Evolutionary conservation across 805 yeast genomes (phyloP).

Genomic region (Teunomyces stri): DNA sequence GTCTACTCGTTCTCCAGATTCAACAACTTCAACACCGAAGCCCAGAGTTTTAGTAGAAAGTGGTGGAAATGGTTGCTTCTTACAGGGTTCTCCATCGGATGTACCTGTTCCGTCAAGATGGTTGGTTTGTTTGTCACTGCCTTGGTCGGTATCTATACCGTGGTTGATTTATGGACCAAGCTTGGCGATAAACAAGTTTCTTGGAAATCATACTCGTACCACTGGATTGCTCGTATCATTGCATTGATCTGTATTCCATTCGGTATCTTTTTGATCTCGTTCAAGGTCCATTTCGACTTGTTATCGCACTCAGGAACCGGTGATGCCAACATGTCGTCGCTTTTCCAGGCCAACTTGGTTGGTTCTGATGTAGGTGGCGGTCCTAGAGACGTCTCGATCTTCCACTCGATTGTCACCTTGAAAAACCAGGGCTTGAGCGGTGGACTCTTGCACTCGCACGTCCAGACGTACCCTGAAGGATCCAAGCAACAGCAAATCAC

Average conservation of each 20-base stretch:
- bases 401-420: slow-evolving; percentile 42
- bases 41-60: slow-evolving; percentile 56
- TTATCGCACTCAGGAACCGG: slow-evolving; percentile 79
- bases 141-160: slow-evolving; percentile 85
- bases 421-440: slow-evolving; percentile 44
- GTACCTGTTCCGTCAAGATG: slow-evolving; percentile 92
- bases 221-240: slow-evolving; percentile 66
- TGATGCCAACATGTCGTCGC: slow-evolving; percentile 72
- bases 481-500: slow-evolving; percentile 49
- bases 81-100: slow-evolving; percentile 85
- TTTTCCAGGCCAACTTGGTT: slow-evolving; percentile 74
- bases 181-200: slow-evolving; percentile 65
- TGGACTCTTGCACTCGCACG: slow-evolving; percentile 46
- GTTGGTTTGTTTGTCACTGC: slow-evolving; percentile 91
- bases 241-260: slow-evolving; percentile 67
- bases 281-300: slow-evolving; percentile 74
- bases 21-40: slow-evolving; percentile 53
- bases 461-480: slow-evolving; percentile 46
- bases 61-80: slow-evolving; percentile 94
- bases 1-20: slow-evolving; percentile 70
- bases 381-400: slow-evolving; percentile 65
- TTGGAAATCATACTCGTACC: slow-evolving; percentile 49
- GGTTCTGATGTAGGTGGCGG: slow-evolving; percentile 66
- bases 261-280: slow-evolving; percentile 58
- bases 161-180: slow-evolving; percentile 81